Evolutionary conservation across 1,139 yeast genomes (phyloP), one percentile per base, ranked within the genome.

Genomic region (Keqinozyma sinolaborantium): DNA sequence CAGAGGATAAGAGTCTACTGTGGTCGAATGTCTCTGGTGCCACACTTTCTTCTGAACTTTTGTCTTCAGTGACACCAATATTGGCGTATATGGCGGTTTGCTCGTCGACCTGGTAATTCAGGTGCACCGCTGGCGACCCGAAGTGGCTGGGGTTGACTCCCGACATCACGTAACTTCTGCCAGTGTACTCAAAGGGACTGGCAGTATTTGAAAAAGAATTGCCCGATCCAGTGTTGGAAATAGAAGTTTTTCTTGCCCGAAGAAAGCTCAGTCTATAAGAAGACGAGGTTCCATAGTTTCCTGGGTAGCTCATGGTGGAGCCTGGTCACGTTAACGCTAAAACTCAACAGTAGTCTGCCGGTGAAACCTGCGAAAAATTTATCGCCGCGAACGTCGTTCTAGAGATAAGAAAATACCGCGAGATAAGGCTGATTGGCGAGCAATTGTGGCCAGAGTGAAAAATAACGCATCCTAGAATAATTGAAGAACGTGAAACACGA

Each of bases 81-180:
- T 64, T 65, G 10, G 87, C 83, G 40, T 79, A 63, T 33, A 66
- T 75, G 3, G 82, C 84, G 0, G 85, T 73, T 39, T 79, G 82
- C 40, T 77, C 84, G 38, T 82, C 77, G 28, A 81, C 68, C 12
- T 77, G 71, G 23, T 54, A 48, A 2, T 73, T 73, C 0, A 77
- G 62, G 40, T 68, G 71, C 14, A 76, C 64, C 3, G 58, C 51
- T 0, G 74, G 73, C 2, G 69, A 60, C 9, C 35, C 35, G 11
- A 38, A 26, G 20, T 41, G 44, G 26, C 38, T 30, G 3, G 39
- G 34, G 21, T 40, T 38, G 13, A 37, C 34, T 9, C 40, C 40
- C 2, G 47, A 40, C 16, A 45, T 58, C 4, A 68, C 64, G 43
- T 68, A 67, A 41, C 71, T 64, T 47, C 74, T 49, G 12, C 74